phyloP scores from a whole-genome alignment of 2,329 filamentous ascomycete species.

The Dryadomyces sulphureus region DNA sequence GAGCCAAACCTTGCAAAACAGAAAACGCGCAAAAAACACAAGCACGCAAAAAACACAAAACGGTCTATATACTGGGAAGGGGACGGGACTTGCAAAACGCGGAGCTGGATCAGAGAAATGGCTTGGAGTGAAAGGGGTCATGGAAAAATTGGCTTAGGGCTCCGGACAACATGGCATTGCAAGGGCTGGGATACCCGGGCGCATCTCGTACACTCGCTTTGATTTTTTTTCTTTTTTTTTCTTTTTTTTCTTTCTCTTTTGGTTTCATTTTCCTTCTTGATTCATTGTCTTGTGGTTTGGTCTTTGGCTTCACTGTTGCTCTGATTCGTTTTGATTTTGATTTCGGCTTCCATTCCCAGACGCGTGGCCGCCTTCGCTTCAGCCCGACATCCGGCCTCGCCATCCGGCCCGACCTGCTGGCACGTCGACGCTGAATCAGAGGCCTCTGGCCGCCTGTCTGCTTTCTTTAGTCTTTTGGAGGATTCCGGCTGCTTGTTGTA shows the following conservation, averaged over 20 bases:
- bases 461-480: too few relatives aligned
- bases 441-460: too few relatives aligned
- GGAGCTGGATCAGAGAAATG: background rate
- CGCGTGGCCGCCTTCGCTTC: too few relatives aligned
- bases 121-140: background rate
- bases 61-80: background rate
- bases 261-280: conserved; percentile 9
- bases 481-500: too few relatives aligned
- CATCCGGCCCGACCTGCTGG: too few relatives aligned
- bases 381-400: too few relatives aligned
- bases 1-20: too few relatives aligned
- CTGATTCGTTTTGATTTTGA: background rate
- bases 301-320: background rate
- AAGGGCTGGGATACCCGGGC: conserved; percentile 6
- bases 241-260: conserved; percentile 10
- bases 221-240: conserved; percentile 7
- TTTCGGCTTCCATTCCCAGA: background rate
- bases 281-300: background rate
- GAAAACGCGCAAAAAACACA: background rate
- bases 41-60: background rate
- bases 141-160: conserved; percentile 1
- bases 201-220: background rate
- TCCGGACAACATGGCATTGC: conserved; percentile 2
- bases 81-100: background rate
- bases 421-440: too few relatives aligned